Percentiles rank a stretch among this genome's conserved stretches.
Conservation (phyloP, 2,329 filamentous ascomycete genomes). For the Leptoxyphium fumago region DNA sequence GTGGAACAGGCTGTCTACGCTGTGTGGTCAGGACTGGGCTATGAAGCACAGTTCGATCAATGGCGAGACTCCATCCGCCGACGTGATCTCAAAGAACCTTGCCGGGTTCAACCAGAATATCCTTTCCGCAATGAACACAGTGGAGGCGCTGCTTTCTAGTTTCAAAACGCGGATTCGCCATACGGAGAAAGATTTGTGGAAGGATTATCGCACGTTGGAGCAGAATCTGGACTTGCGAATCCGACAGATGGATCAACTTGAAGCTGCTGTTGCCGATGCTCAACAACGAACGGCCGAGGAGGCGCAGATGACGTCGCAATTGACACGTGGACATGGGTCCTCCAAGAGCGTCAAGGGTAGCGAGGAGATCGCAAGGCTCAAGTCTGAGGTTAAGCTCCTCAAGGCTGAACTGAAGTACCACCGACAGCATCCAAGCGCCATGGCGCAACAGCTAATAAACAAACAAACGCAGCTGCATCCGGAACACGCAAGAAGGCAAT, state of each 20-base stretch:
- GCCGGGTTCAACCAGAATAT: constrained; percentile 85
- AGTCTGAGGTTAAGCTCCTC: constrained; percentile 44
- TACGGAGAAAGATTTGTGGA: constrained; percentile 80
- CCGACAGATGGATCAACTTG: constrained; percentile 77
- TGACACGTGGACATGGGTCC: constrained; percentile 19
- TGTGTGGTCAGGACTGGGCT: constrained; percentile 86
- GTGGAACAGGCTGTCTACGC: constrained; percentile 73
- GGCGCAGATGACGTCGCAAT: constrained; percentile 14
- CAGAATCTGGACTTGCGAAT: constrained; percentile 62
- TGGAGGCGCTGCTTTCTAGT: constrained; percentile 63
- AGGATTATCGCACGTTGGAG: constrained; percentile 79
- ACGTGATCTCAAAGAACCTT: constrained; percentile 72
- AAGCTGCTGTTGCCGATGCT: constrained; percentile 58
- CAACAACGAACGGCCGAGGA: constrained; percentile 40
- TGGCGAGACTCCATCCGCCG: constrained; percentile 69
- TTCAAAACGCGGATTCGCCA: constrained; percentile 69
- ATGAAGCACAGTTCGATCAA: constrained; percentile 82
- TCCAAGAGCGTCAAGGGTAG: constrained; percentile 25
- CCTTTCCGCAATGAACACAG: constrained; percentile 68
- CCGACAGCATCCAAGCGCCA: constrained; percentile 23
- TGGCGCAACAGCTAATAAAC: constrained; percentile 20
- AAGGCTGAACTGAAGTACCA: constrained; percentile 54
- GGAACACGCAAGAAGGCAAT: constrained; percentile 9
- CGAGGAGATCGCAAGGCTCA: constrained; percentile 44
- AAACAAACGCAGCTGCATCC: constrained; percentile 9